Conservation (phyloP, 2,329 filamentous ascomycete genomes). For the Escovopsis weberi region DNA sequence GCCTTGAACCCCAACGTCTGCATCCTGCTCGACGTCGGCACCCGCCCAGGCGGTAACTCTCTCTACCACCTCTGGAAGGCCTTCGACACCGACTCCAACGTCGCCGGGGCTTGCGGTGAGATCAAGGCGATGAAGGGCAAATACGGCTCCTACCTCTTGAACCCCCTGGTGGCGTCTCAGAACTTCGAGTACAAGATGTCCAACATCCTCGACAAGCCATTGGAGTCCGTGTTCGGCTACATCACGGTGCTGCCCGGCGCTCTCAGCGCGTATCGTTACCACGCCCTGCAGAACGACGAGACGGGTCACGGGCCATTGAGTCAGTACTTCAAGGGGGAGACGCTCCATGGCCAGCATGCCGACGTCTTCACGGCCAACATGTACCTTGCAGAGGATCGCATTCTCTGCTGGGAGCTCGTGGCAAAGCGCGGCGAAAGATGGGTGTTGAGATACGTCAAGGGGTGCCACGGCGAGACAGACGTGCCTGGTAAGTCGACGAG, state of each 20-base stretch:
- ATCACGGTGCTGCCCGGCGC: constrained; percentile 95
- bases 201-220: constrained; percentile 92
- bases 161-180: constrained; percentile 88
- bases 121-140: constrained; percentile 95
- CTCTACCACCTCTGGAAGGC: constrained; percentile 99
- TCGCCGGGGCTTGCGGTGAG: constrained; percentile 91
- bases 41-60: constrained; percentile 73
- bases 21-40: constrained; percentile 92
- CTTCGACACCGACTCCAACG: constrained; percentile 94
- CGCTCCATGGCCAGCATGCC: constrained; percentile 85
- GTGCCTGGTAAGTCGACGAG: constrained; percentile 61
- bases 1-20: constrained; percentile 92
- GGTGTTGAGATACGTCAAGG: constrained; percentile 97
- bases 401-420: constrained; percentile 87
- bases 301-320: constrained; percentile 89
- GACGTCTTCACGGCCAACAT: constrained; percentile 97
- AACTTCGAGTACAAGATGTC: constrained; percentile 99
- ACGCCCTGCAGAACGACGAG: constrained; percentile 90
- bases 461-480: constrained; percentile 92
- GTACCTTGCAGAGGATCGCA: constrained; percentile 83
- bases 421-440: constrained; percentile 89
- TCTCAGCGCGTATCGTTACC: constrained; percentile 87
- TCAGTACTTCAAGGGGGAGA: constrained; percentile 99
- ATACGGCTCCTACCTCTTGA: constrained; percentile 67
- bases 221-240: constrained; percentile 95